Evolutionary conservation across 306 rosid genomes (phyloP), one percentile per base, ranked within the genome.

Genomic region (Cicer judaicum): DNA sequence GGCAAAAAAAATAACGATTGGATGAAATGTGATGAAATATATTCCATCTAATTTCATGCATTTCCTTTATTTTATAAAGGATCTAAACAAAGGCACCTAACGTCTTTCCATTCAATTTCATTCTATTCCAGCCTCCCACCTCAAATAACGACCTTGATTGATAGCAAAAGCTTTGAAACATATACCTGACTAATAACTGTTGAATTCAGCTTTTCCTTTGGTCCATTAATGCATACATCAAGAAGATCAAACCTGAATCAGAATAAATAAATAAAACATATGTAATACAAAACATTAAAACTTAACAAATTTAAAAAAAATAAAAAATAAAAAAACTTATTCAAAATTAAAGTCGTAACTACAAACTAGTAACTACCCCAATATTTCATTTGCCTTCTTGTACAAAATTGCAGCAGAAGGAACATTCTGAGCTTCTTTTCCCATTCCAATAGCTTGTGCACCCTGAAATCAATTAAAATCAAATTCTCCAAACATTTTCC

Each of bases 361-460:
- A 91, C 95, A 8, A 7, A 9, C 36, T 19, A 24, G 7, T 29
- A 60, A 60, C 7, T 86, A 95, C 99, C 99, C 97, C 65, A 95
- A 82, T 36, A 95, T 87, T 4, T 89, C 87, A 69, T 92, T 87
- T 2, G 99, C 99, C 79, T 81, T 90, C 85, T 79, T 84, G 87
- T 83, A 95, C 85, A 95, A 83, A 54, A 73, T 71, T 1, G 91
- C 87, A 65, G 97, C 96, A 62, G 91, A 78, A 60, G 97, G 92
- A 56, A 92, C 89, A 72, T 84, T 90, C 73, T 81, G 97, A 81
- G 97, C 97, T 72, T 90, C 99, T 80, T 90, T 89, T 68, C 96
- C 99, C 97, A 95, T 95, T 83, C 97, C 98, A 82, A 92, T 85
- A 46, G 93, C 88, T 88, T 95, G 99, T 15, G 99, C 98, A 70